Conservation (phyloP, 2,329 filamentous ascomycete genomes). For the Keithomyces neogunnii region DNA sequence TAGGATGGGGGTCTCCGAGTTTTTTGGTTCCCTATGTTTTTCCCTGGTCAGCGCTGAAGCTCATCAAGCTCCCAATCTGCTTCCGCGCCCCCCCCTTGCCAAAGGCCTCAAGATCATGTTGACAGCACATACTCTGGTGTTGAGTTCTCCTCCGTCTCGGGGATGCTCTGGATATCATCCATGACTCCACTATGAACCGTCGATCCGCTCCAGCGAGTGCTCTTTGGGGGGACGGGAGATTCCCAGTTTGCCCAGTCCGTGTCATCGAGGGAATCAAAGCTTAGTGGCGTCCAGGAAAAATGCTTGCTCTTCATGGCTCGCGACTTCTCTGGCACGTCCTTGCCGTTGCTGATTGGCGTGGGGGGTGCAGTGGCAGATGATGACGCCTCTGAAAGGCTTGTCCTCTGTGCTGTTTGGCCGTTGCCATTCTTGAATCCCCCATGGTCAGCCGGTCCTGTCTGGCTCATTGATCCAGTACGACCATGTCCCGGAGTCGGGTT, state of each 20-base stretch:
- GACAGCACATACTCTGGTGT: constrained; percentile 37
- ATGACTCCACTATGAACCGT: constrained; percentile 35
- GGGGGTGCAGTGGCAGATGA: constrained; percentile 20
- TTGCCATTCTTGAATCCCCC: constrained; percentile 40
- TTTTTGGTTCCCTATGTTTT: constrained; percentile 22
- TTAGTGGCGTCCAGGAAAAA: constrained; percentile 52
- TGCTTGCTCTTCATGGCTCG: constrained; percentile 39
- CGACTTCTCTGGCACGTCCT: constrained; percentile 21
- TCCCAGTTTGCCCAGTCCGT: constrained; percentile 61
- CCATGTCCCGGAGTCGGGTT: constrained; percentile 5
- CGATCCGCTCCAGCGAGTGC: constrained; percentile 56
- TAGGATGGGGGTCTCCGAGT: constrained; percentile 22
- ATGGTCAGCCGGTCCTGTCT: constrained; percentile 23
- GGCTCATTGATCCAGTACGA: constrained; percentile 6
- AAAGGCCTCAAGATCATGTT: not conserved
- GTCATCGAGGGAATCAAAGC: constrained; percentile 49
- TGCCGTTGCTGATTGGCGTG: constrained; percentile 21
- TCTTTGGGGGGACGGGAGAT: constrained; percentile 43
- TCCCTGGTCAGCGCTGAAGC: constrained; percentile 1
- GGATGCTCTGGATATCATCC: constrained; percentile 36
- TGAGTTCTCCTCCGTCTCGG: constrained; percentile 40
- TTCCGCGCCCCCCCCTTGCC: not conserved
- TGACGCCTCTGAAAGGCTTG: constrained; percentile 33
- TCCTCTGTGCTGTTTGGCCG: constrained; percentile 29
- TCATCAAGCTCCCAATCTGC: not conserved